These are phyloP conservation scores for Nidula microcarpa DNA, from an alignment of 768 basidiomycete genomes.

Conservation along the genomic window DNA sequence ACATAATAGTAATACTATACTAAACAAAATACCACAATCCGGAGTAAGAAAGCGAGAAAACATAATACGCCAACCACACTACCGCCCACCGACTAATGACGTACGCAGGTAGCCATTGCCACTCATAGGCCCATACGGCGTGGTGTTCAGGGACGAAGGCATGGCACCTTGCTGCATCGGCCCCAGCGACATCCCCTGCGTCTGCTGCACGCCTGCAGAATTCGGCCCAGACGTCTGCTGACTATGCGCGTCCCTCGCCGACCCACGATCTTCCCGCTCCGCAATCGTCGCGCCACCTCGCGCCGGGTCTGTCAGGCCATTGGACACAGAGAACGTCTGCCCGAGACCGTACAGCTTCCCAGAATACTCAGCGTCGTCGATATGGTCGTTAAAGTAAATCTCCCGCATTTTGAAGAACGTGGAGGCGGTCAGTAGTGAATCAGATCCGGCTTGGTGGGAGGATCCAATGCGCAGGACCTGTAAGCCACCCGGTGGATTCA, in stretches of 20 bases:
- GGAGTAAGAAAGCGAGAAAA: constrained; percentile 13
- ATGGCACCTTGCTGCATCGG: constrained; percentile 41
- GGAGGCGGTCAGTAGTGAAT: constrained; percentile 87
- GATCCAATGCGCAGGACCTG: constrained; percentile 87
- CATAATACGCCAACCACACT: constrained; percentile 24
- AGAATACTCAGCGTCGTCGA: constrained; percentile 81
- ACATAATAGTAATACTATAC: constrained; percentile 10
- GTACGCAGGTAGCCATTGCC: constrained; percentile 58
- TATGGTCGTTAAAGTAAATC: constrained; percentile 84
- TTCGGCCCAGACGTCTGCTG: constrained; percentile 46
- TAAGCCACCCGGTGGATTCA: background rate
- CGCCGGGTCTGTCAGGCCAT: constrained; percentile 62
- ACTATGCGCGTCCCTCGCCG: constrained; percentile 48
- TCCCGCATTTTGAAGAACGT: constrained; percentile 97
- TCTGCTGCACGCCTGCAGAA: constrained; percentile 25
- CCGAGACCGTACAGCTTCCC: constrained; percentile 84
- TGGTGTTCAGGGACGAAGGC: constrained; percentile 38
- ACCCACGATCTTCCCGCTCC: constrained; percentile 69
- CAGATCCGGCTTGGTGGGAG: constrained; percentile 97
- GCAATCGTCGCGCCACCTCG: constrained; percentile 79
- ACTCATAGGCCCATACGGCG: constrained; percentile 59
- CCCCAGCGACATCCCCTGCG: constrained; percentile 43
- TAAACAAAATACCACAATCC: constrained; percentile 12
- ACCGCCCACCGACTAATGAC: constrained; percentile 52
- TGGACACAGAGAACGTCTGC: constrained; percentile 67